Conservation (phyloP, 371 early-diverging fungal species). For the Mucor indicus region DNA sequence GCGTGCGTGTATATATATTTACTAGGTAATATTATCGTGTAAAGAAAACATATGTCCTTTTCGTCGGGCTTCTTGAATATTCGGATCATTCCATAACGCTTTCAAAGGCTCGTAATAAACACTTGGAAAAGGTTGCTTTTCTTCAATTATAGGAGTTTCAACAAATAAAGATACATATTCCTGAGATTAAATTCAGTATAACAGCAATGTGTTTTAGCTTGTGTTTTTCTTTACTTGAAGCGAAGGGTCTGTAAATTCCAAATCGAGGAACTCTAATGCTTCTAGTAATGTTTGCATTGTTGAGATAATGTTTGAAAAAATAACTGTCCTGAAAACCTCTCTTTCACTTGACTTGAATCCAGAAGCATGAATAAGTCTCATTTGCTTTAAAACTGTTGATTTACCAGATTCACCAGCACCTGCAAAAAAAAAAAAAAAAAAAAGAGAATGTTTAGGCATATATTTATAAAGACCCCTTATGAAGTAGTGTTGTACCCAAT, state of each 20-base stretch:
- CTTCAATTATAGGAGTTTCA: constrained; percentile 36
- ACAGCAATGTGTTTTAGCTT: constrained; percentile 4
- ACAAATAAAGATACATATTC: constrained; percentile 30
- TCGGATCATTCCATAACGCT: constrained; percentile 70
- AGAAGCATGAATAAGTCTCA: constrained; percentile 91
- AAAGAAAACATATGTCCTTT: constrained; percentile 77
- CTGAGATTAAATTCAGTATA: constrained; percentile 7
- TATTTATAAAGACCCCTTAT: not conserved
- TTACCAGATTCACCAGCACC: constrained; percentile 98
- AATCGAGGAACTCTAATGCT: constrained; percentile 70
- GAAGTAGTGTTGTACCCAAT: constrained; percentile 56
- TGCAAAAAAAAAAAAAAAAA: constrained; percentile 17
- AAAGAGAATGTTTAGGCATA: not conserved
- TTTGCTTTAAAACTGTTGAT: constrained; percentile 94
- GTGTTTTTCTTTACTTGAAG: constrained; percentile 43
- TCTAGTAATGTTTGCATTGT: constrained; percentile 86
- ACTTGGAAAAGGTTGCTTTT: constrained; percentile 63
- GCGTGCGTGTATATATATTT: too few species aligned
- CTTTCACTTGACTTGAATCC: constrained; percentile 85
- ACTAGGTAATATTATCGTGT: constrained; percentile 79
- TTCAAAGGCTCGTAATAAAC: constrained; percentile 73
- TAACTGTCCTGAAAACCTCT: constrained; percentile 80
- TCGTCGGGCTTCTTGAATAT: constrained; percentile 65
- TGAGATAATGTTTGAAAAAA: constrained; percentile 82
- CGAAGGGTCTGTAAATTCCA: constrained; percentile 52